Conservation (phyloP, 2,329 filamentous ascomycete species). For the Acrodontium crateriforme region DNA sequence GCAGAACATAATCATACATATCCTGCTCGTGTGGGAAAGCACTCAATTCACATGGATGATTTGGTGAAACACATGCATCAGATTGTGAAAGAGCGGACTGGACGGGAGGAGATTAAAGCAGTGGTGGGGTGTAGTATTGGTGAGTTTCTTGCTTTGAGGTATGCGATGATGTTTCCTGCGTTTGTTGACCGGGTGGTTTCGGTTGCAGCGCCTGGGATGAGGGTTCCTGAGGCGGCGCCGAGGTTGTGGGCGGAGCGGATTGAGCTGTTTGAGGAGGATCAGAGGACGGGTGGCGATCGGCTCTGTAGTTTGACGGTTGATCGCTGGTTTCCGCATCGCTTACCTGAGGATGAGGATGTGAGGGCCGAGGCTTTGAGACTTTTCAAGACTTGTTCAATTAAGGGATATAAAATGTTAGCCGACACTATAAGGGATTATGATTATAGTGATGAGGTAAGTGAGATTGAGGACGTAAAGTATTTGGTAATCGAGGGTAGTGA, state of each 20-base stretch:
- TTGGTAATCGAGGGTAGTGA: conserved; percentile 14
- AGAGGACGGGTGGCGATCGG: conserved; percentile 4
- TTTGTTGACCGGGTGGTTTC: conserved; percentile 12
- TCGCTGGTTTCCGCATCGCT: conserved; percentile 14
- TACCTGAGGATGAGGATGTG: conserved; percentile 7
- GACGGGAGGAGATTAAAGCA: conserved; percentile 8
- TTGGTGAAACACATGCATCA: conserved; percentile 14
- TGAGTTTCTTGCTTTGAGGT: conserved; percentile 15
- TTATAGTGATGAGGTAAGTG: conserved; percentile 9
- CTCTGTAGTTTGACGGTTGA: conserved; percentile 12
- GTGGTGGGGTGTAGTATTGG: conserved; percentile 18
- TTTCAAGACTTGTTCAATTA: conserved; percentile 11
- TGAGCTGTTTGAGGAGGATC: conserved; percentile 11
- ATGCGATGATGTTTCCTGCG: conserved; percentile 14
- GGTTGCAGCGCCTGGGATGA: conserved; percentile 15
- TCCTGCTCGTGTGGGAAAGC: conserved; percentile 5
- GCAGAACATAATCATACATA: conserved; percentile 15
- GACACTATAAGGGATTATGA: conserved; percentile 17
- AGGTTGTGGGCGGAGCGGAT: conserved; percentile 14
- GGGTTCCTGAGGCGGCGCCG: conserved; percentile 5
- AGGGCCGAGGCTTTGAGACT: conserved; percentile 9
- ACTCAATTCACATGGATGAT: conserved; percentile 12
- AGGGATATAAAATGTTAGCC: conserved; percentile 14
- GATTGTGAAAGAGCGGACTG: conserved; percentile 8
- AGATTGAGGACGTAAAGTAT: conserved; percentile 6